Conservation (phyloP, 306 rosid genomes). For the Acacia confusa region DNA sequence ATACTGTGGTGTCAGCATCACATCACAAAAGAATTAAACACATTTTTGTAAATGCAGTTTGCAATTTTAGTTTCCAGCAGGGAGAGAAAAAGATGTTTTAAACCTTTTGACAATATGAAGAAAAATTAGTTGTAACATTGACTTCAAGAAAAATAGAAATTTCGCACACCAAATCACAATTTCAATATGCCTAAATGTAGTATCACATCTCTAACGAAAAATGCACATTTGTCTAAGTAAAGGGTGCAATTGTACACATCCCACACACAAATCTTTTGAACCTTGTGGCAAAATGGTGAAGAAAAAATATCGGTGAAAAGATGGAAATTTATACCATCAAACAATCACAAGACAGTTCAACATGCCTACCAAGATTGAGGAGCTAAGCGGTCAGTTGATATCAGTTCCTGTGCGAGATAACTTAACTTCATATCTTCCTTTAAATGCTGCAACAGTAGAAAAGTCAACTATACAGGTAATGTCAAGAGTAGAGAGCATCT, state of each 20-base stretch:
- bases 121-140: background rate
- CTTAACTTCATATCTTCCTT: constrained; percentile 98
- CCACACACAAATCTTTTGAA: background rate
- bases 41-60: background rate
- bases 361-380: constrained; percentile 92
- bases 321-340: background rate
- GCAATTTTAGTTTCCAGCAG: background rate
- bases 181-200: constrained; percentile 19
- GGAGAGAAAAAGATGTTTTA: background rate
- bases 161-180: constrained; percentile 11
- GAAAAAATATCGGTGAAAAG: constrained; percentile 1
- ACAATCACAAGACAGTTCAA: constrained; percentile 43
- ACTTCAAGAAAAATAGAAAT: background rate
- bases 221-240: constrained; percentile 2
- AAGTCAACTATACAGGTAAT: background rate
- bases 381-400: constrained; percentile 90
- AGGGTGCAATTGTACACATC: background rate
- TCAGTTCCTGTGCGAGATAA: constrained; percentile 89
- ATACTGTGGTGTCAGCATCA: constrained; percentile 1
- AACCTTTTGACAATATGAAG: constrained; percentile 2
- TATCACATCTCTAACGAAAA: constrained; percentile 1
- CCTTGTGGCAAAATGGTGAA: constrained; percentile 1
- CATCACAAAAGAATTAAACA: constrained; percentile 16
- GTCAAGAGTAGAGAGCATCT: background rate
- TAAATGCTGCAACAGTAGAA: constrained; percentile 74